These are phyloP conservation scores for Microsporum canis DNA, from an alignment of 2,329 filamentous ascomycete species.

Conservation along the genomic window DNA sequence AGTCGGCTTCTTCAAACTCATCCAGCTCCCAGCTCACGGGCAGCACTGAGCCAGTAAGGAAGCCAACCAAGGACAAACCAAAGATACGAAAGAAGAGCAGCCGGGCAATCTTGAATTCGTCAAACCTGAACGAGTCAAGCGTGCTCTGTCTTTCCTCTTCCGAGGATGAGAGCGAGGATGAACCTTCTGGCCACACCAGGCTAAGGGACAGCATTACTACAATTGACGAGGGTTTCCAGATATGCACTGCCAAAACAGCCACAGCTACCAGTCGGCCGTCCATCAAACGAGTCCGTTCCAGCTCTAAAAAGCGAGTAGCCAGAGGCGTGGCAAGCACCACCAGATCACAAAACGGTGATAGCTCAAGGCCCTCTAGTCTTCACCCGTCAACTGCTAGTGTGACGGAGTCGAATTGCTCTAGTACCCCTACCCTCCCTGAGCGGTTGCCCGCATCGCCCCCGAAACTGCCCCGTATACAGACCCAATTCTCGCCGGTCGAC, in stretches of 20 bases:
- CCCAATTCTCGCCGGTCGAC: slow-evolving; percentile 1
- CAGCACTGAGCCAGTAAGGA: neutral
- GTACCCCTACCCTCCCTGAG: slow-evolving; percentile 26
- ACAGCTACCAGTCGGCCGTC: slow-evolving; percentile 23
- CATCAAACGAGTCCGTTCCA: slow-evolving; percentile 20
- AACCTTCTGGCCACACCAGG: slow-evolving; percentile 11
- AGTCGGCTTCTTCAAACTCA: neutral
- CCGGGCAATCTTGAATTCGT: slow-evolving; percentile 27
- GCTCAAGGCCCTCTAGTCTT: slow-evolving; percentile 21
- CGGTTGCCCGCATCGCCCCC: slow-evolving; percentile 17
- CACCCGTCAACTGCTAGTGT: slow-evolving; percentile 20
- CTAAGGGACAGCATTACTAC: slow-evolving; percentile 31
- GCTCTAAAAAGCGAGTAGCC: slow-evolving; percentile 19
- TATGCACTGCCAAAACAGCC: slow-evolving; percentile 32
- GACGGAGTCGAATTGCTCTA: slow-evolving; percentile 21
- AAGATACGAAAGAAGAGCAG: slow-evolving; percentile 29
- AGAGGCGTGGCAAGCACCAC: slow-evolving; percentile 14
- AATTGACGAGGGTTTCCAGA: slow-evolving; percentile 32
- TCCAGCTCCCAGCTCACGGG: neutral
- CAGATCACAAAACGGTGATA: slow-evolving; percentile 15
- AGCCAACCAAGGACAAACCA: neutral
- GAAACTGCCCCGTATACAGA: neutral
- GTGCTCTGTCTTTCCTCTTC: slow-evolving; percentile 41
- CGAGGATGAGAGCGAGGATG: slow-evolving; percentile 20
- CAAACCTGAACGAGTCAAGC: slow-evolving; percentile 36